Evolutionary conservation across 2,329 filamentous ascomycete species (phyloP).

Genomic region (Penicillium paneum): DNA sequence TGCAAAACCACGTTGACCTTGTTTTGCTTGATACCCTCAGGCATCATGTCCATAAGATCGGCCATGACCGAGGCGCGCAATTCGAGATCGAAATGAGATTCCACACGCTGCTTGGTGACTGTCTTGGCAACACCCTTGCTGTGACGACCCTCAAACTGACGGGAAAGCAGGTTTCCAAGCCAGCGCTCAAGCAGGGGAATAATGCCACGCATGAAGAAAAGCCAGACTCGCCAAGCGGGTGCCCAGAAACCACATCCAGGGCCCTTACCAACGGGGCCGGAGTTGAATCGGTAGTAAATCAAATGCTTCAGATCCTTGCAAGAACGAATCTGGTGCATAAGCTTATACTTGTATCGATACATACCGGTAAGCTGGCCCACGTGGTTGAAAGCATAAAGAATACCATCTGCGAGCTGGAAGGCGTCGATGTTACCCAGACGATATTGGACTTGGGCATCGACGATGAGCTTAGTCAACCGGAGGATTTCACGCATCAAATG

Average conservation of each 20-base stretch:
- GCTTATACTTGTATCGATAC: constrained; percentile 99
- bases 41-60: constrained; percentile 99
- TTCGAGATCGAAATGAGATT: constrained; percentile 97
- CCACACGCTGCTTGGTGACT: constrained; percentile 97
- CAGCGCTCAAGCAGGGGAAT: constrained; percentile 95
- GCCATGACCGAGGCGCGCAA: constrained; percentile 98
- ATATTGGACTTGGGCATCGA: constrained; percentile 97
- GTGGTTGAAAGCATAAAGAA: constrained; percentile 99
- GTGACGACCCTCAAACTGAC: constrained; percentile 96
- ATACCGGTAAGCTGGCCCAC: constrained; percentile 97
- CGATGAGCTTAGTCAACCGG: constrained; percentile 92
- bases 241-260: constrained; percentile 99
- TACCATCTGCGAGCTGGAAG: constrained; percentile 96
- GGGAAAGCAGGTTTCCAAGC: constrained; percentile 93
- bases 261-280: constrained; percentile 92
- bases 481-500: constrained; percentile 98
- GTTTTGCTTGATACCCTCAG: constrained; percentile 98
- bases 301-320: constrained; percentile 99
- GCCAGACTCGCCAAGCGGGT: constrained; percentile 96
- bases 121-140: constrained; percentile 99
- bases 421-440: constrained; percentile 96
- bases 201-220: constrained; percentile 98
- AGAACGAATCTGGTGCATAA: constrained; percentile 99
- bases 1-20: constrained; percentile 98
- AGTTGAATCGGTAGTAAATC: constrained; percentile 98